These are phyloP conservation scores for Coemansia sp. DNA, from an alignment of 192 early-diverging fungal species.

Conservation along the genomic window DNA sequence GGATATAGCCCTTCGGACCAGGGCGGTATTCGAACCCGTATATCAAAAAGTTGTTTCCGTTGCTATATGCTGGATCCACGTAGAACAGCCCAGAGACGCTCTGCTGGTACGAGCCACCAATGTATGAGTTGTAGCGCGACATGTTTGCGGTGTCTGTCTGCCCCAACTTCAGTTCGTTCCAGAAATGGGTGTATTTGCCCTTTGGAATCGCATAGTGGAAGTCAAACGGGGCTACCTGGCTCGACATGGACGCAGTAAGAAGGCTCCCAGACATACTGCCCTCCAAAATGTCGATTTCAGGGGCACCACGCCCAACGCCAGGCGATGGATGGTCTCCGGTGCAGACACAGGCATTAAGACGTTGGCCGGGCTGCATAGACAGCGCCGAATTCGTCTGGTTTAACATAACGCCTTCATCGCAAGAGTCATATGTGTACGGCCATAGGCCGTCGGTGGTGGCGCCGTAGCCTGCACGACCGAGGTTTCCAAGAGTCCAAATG, in stretches of 20 bases:
- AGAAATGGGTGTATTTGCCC: conserved; percentile 50
- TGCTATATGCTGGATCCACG: conserved; percentile 37
- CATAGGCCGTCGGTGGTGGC: conserved; percentile 62
- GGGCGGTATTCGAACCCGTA: conserved; percentile 59
- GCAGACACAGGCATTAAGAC: conserved; percentile 58
- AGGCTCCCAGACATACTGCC: conserved; percentile 39
- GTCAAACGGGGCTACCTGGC: conserved; percentile 60
- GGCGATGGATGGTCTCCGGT: conserved; percentile 58
- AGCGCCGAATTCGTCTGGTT: conserved; percentile 62
- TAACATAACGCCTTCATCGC: conserved; percentile 58
- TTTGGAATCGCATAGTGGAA: conserved; percentile 54
- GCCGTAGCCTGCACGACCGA: conserved; percentile 61
- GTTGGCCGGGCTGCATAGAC: conserved; percentile 60
- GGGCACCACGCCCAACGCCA: conserved; percentile 60
- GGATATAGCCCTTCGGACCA: conserved; percentile 45
- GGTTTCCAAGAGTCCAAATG: conserved; percentile 62
- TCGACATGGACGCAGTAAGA: conserved; percentile 51
- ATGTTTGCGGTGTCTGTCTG: conserved; percentile 20
- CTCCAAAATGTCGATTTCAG: conserved; percentile 63
- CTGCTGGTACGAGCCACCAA: conserved; percentile 57
- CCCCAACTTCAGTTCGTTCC: conserved; percentile 36
- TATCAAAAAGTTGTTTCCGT: conserved; percentile 46
- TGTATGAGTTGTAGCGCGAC: conserved; percentile 53
- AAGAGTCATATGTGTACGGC: conserved; percentile 59
- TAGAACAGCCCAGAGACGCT: conserved; percentile 50